These are phyloP conservation scores for Trichoderma sp. DNA, from an alignment of 2,329 filamentous ascomycete species.

Conservation along the genomic window DNA sequence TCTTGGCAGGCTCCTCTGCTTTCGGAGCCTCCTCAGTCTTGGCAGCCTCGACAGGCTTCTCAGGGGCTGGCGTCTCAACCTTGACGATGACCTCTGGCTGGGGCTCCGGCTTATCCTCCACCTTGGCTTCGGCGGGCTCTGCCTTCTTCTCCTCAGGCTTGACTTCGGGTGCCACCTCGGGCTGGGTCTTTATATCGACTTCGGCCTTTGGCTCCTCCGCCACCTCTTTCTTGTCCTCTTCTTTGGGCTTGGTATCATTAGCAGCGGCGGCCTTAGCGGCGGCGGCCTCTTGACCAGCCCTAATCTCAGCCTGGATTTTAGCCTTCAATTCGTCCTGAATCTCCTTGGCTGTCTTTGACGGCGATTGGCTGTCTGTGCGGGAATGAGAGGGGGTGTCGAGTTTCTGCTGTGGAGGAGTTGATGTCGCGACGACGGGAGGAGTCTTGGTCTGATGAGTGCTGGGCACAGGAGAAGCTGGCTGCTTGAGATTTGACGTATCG, in stretches of 20 bases:
- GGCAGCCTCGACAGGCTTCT: conserved; percentile 29
- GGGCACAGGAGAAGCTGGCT: conserved; percentile 55
- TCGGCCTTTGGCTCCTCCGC: conserved; percentile 29
- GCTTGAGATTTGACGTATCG: conserved; percentile 60
- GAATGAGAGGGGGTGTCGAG: conserved; percentile 64
- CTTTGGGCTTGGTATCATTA: conserved; percentile 31
- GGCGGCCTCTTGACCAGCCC: background rate
- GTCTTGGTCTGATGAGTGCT: conserved; percentile 58
- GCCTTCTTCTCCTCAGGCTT: background rate
- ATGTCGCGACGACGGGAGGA: conserved; percentile 68
- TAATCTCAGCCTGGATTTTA: conserved; percentile 50
- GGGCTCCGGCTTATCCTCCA: conserved; percentile 8
- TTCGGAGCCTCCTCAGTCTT: conserved; percentile 27
- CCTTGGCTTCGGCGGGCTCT: background rate
- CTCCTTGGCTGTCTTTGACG: conserved; percentile 72
- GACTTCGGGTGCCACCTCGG: background rate
- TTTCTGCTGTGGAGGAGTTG: conserved; percentile 79
- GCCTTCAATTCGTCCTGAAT: conserved; percentile 79
- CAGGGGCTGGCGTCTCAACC: background rate
- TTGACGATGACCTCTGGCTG: background rate
- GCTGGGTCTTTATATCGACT: conserved; percentile 17
- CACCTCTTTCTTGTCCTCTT: conserved; percentile 25
- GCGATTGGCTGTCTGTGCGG: conserved; percentile 66
- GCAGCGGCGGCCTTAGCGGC: conserved; percentile 51
- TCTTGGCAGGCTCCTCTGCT: conserved; percentile 31